phyloP scores from a whole-genome alignment of 2,329 filamentous ascomycete genomes.

The Fusarium guadeloupense region DNA sequence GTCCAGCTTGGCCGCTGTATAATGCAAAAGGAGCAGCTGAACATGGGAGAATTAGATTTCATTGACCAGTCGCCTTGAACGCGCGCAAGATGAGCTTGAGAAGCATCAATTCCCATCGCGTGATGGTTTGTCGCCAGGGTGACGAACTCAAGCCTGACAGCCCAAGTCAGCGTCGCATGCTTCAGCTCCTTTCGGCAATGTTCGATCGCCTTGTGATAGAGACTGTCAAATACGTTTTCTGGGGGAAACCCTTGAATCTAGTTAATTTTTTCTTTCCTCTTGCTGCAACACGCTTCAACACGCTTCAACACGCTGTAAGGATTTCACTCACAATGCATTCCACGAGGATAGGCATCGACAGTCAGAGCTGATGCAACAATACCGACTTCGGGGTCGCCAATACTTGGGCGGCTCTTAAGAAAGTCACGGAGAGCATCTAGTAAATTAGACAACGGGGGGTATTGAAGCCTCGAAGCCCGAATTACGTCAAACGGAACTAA shows the following conservation, averaged over 20 bases:
- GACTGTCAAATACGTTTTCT: neutral
- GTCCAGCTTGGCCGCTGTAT: neutral
- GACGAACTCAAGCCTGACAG: neutral
- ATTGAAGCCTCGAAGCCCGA: neutral
- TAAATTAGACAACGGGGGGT: neutral
- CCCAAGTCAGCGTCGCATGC: neutral
- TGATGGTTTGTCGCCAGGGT: neutral
- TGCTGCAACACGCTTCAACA: too few species aligned
- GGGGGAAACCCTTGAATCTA: neutral
- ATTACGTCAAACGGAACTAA: neutral
- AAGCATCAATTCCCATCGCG: too few species aligned
- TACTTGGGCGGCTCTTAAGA: neutral
- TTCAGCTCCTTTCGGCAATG: neutral
- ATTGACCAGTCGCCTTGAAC: neutral
- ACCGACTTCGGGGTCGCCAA: neutral
- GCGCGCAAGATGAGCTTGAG: neutral
- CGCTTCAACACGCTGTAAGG: neutral
- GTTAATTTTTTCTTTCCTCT: neutral
- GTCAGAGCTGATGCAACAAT: neutral
- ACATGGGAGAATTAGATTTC: neutral
- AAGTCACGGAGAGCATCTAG: neutral
- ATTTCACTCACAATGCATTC: neutral
- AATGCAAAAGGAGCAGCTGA: neutral
- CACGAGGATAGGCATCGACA: neutral
- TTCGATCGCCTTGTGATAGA: neutral